These are phyloP conservation scores for Pseudonitzschia delicatissima DNA, from an alignment of 108 stramenopile species.

Conservation along the genomic window DNA sequence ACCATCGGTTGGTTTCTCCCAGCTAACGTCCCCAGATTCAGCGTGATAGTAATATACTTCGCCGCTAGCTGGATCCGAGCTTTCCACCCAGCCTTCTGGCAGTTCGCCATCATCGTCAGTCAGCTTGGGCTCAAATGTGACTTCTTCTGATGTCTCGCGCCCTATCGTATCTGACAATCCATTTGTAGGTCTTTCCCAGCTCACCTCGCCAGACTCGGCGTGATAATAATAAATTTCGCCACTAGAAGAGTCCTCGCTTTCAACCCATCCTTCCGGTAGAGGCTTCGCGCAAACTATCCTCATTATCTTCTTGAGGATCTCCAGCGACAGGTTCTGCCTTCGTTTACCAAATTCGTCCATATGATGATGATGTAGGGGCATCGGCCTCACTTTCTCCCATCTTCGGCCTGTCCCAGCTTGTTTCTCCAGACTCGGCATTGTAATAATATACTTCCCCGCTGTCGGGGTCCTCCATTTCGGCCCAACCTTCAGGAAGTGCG, in stretches of 20 bases:
- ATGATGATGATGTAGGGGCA: no score
- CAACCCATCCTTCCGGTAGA: slow-evolving; percentile 63
- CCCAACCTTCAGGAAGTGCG: slow-evolving; percentile 18
- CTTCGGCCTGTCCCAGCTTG: slow-evolving; percentile 71
- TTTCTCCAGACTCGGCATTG: slow-evolving; percentile 76
- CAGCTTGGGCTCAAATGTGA: no score
- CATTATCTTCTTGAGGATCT: no score
- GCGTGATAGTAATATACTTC: slow-evolving; percentile 49
- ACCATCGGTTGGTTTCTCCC: slow-evolving; percentile 21
- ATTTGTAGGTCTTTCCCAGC: slow-evolving; percentile 52
- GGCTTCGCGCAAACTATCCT: no score
- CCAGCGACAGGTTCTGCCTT: no score
- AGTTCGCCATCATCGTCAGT: slow-evolving; percentile 8
- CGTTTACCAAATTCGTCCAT: no score
- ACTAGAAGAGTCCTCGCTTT: slow-evolving; percentile 42
- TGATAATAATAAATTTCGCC: slow-evolving; percentile 62
- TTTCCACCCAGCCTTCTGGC: slow-evolving; percentile 45
- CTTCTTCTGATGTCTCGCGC: no score
- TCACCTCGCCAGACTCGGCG: slow-evolving; percentile 24
- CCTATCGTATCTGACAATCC: neutral
- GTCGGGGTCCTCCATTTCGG: slow-evolving; percentile 22
- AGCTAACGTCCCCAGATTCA: slow-evolving; percentile 26
- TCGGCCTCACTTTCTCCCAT: neutral
- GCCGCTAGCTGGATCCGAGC: slow-evolving; percentile 26
- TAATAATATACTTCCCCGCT: slow-evolving; percentile 60